phyloP scores from a whole-genome alignment of 306 rosid genomes.

The Citrullus amarus region DNA sequence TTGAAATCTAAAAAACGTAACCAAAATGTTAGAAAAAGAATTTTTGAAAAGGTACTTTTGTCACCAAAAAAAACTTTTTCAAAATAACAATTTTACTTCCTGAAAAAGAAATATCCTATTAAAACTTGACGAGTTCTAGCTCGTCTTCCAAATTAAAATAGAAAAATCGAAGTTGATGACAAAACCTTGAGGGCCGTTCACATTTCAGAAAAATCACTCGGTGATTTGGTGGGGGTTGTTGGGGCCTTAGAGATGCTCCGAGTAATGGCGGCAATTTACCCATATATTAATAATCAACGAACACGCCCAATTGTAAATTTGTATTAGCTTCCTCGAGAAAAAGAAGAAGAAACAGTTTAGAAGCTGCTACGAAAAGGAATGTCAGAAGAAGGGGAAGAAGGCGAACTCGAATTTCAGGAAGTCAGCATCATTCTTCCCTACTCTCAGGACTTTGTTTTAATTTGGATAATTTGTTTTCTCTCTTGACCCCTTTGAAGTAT shows the following conservation, averaged over 20 bases:
- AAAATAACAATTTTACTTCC: too few species aligned
- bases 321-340: not conserved
- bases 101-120: too few species aligned
- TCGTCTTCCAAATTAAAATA: not conserved
- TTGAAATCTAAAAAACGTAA: too few species aligned
- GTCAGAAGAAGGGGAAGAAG: not conserved
- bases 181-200: not conserved
- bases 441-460: not conserved
- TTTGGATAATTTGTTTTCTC: not conserved
- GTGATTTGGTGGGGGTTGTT: not conserved
- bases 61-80: too few species aligned
- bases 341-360: too few species aligned
- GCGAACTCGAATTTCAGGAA: not conserved
- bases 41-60: too few species aligned
- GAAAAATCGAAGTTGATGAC: not conserved
- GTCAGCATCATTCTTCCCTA: not conserved
- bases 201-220: not conserved
- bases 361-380: not conserved
- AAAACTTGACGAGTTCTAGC: too few species aligned
- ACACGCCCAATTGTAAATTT: not conserved
- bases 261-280: conserved; percentile 5
- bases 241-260: not conserved
- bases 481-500: not conserved
- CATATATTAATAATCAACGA: not conserved
- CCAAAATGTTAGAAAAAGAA: too few species aligned